phyloP scores from a whole-genome alignment of 345 rosid species.

The Eutrema heterophyllum region DNA sequence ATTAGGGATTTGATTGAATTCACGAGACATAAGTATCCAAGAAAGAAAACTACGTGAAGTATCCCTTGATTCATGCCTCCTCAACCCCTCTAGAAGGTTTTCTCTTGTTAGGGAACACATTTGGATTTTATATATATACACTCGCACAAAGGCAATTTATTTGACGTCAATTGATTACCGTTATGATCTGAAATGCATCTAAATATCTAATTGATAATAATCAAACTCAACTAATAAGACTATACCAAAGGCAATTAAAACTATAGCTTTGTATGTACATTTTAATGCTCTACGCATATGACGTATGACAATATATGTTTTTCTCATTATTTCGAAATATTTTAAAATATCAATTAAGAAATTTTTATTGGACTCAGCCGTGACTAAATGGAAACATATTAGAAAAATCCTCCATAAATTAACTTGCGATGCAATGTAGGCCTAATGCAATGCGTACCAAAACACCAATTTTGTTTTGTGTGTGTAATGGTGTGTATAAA shows the following conservation, averaged over 20 bases:
- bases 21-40: slow-evolving; percentile 31
- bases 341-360: neutral
- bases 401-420: neutral
- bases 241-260: neutral
- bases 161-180: neutral
- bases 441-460: neutral
- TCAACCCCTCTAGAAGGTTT: slow-evolving; percentile 19
- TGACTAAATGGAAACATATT: neutral
- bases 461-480: neutral
- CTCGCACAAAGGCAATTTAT: neutral
- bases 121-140: neutral
- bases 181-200: neutral
- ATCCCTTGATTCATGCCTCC: slow-evolving; percentile 22
- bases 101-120: slow-evolving; percentile 8
- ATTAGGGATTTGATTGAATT: slow-evolving; percentile 20
- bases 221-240: too few relatives aligned
- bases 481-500: neutral
- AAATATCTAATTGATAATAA: neutral
- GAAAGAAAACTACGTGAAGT: slow-evolving; percentile 10
- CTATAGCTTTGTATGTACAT: neutral
- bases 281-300: neutral
- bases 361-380: neutral
- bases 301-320: neutral
- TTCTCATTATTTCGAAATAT: neutral
- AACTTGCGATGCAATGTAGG: neutral